A percentile compares a stretch with the other conserved stretches of the same genome.
These are phyloP conservation scores for Sphenostylis stenocarpa DNA, from an alignment of 306 rosid genomes.

Conservation along the genomic window DNA sequence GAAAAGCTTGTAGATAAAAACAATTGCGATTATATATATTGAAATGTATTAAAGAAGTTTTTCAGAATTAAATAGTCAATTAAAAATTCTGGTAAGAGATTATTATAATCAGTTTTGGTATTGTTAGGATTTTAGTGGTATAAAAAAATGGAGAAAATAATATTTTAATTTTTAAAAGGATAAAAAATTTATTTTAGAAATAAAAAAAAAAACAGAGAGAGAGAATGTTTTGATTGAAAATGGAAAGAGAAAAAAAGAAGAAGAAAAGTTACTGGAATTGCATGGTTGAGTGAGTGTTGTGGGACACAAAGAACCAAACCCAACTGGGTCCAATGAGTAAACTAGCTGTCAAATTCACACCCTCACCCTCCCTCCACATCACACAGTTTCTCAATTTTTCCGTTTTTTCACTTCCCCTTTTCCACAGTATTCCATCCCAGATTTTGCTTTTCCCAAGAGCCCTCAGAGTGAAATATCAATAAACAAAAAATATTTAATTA, in stretches of 20 bases:
- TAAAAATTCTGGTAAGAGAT: no score
- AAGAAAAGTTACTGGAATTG: background rate
- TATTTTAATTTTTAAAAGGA: no score
- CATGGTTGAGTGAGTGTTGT: background rate
- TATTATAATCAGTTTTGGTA: no score
- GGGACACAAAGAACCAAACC: conserved; percentile 29
- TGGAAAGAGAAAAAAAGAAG: background rate
- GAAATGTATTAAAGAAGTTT: no score
- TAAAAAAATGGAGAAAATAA: no score
- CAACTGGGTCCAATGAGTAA: conserved; percentile 58
- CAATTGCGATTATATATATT: no score
- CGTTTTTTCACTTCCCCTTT: conserved; percentile 8
- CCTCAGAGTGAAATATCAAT: background rate
- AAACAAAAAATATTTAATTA: background rate
- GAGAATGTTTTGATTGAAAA: no score
- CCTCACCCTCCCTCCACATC: background rate
- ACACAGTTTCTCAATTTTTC: background rate
- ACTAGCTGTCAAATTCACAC: conserved; percentile 61
- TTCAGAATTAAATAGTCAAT: no score
- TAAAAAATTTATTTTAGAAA: no score
- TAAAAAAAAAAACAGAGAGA: no score
- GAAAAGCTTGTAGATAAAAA: no score
- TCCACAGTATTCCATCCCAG: conserved; percentile 23
- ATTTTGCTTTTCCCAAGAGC: conserved; percentile 17
- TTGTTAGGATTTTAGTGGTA: no score